Base-by-base conservation (phyloP, 345 rosid genomes). In the Euphorbia peplus region DNA sequence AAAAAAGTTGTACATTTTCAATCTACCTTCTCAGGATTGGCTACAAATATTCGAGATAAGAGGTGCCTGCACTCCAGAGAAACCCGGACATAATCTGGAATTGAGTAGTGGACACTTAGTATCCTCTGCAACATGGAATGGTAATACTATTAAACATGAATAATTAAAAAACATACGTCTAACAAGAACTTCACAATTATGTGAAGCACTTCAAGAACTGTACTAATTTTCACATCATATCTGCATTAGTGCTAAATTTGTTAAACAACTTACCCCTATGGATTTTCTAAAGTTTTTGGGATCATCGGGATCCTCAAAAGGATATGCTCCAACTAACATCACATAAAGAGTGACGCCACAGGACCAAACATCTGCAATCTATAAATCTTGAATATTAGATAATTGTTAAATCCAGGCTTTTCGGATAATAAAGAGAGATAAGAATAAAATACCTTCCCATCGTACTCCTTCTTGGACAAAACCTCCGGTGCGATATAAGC, bases 401-500 rank as follows among this genome's bases (percentile, higher is more conserved):
- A 2, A n/a, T n/a, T 11, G 37, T 54, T 41, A 16, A 18, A 48
- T 4, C n/a, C n/a, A n/a, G n/a, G n/a, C n/a, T n/a, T n/a, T n/a
- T n/a, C n/a, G n/a, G n/a, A n/a, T n/a, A n/a, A n/a, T n/a, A n/a
- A n/a, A n/a, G n/a, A n/a, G n/a, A n/a, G n/a, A n/a, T n/a, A n/a
- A n/a, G n/a, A n/a, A 21, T 35, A 54, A 61, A 56, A 64, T 75
- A 90, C 98, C 89, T 90, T 88, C 46, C 97, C 96, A 51, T 93
- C 88, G 65, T 93, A 93, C 73, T 88, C 97, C 77, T 84, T 90
- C 5, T 79, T 85, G 0, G 88, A 75, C 37, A 93, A 72, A 52
- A 93, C 90, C 79, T 93, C 96, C 0, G 98, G 98, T 1, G 98
- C 98, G 30, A 92, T 87, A 50, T 88, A 90, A 53, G 98, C 98